Evolutionary conservation across 2,329 filamentous ascomycete genomes (phyloP).

Genomic region (Chrysosporium keratinophilum): DNA sequence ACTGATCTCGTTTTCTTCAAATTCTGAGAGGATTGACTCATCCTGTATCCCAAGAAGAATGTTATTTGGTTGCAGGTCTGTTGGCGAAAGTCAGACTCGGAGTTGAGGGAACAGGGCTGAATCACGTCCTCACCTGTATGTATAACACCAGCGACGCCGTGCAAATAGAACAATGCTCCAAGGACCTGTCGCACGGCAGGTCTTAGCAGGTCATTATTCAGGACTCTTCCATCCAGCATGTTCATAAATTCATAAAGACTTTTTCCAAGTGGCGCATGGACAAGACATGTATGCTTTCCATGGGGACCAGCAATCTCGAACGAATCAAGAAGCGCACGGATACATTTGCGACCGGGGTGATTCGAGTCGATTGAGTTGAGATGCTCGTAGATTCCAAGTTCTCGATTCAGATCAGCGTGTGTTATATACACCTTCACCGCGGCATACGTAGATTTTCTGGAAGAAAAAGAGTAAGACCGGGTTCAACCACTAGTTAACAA

Average conservation of each 20-base stretch:
- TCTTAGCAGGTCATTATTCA: conserved; percentile 21
- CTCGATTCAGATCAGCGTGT: not conserved
- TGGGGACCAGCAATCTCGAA: conserved; percentile 11
- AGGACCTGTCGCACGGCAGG: conserved; percentile 20
- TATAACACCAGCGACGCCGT: conserved; percentile 20
- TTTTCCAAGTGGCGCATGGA: conserved; percentile 11
- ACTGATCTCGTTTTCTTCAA: conserved; percentile 23
- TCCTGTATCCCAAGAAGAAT: conserved; percentile 26
- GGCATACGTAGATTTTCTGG: not conserved
- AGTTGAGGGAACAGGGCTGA: not conserved
- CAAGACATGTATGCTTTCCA: conserved; percentile 11
- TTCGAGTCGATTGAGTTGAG: not conserved
- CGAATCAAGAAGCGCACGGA: conserved; percentile 10
- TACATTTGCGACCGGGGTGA: not conserved
- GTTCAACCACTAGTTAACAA: too few relatives aligned
- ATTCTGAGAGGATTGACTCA: conserved; percentile 21
- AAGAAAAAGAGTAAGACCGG: not conserved
- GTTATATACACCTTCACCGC: not conserved
- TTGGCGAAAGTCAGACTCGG: not conserved
- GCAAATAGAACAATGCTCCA: conserved; percentile 23
- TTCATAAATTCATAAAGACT: not conserved
- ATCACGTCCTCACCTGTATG: conserved; percentile 21
- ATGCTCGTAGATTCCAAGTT: conserved; percentile 3
- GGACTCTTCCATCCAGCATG: conserved; percentile 13
- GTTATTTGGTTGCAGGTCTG: conserved; percentile 27